Evolutionary conservation across 805 yeast genomes (phyloP), one percentile per base, ranked within the genome.

Genomic region (Candida nemodendra): DNA sequence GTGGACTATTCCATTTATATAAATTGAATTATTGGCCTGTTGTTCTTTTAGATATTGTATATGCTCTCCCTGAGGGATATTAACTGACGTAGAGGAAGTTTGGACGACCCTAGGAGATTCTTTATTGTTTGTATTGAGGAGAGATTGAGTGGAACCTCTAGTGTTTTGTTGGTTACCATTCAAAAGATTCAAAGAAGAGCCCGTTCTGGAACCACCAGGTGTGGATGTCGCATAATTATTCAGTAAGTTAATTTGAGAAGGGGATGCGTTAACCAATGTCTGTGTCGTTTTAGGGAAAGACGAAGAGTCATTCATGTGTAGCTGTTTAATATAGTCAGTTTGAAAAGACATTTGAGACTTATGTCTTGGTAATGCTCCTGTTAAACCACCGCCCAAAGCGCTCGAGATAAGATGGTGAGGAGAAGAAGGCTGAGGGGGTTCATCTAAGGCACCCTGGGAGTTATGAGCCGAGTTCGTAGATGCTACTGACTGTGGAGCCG

Each of bases 291-390:
- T 48, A 4, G 66, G 66, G 48, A 57, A 61, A 3, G 56, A 49
- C 4, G 64, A 54, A 5, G 64, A 52, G 36, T 62, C 66, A 30
- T 48, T 50, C 41, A 45, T 48, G 34, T 59, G 53, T n/a, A 62
- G 35, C 27, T 50, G 57, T 24, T 49, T 50, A 17, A 57, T 53
- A 36, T 51, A 59, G 6, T 58, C 60, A 12, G 40, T 44, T 18
- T 44, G 45, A 25, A 50, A 28, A 7, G 56, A 52, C 31, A 43
- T 9, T 16, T 43, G 50, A 8, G 57, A 51, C 27, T 41, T 45
- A 18, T 33, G 41, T n/a, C 37, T 30, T 14, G 44, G 34, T n/a
- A 43, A 22, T 12, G 23, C 13, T 16, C 12, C 38, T 9, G 30
- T 16, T 13, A 26, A 8, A 12, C 11, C 11, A 21, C 24, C 24